Evolutionary conservation across 2,329 filamentous ascomycete genomes (phyloP), one percentile per base, ranked within the genome.

Genomic region (Cladophialophora carrionii): DNA sequence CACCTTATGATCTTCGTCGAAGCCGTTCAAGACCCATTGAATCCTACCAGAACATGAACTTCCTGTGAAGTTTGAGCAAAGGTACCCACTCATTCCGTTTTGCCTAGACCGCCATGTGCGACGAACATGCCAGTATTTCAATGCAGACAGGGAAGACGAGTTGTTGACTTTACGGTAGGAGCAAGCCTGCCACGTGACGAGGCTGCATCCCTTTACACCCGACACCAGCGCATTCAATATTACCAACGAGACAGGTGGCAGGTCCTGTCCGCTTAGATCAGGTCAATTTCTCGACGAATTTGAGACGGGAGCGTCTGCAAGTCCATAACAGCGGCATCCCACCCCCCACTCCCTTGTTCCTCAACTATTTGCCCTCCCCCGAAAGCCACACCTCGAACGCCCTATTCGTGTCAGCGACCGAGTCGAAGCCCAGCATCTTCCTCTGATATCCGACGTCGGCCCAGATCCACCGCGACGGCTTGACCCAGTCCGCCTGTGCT

Each of bases 81-180:
- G 64, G 66, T 1, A 64, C 64, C 1, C 68, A 65, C 31, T 70
- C 70, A 10, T 72, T 72, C 55, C 70, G 69, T 4, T 62, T 72
- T 5, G 63, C 68, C n/a, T n/a, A n/a, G n/a, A n/a, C n/a, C n/a
- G n/a, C n/a, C n/a, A n/a, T n/a, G n/a, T n/a, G 68, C 32, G 56
- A 68, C 24, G 68, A 67, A 26, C n/a, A n/a, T n/a, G n/a, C n/a
- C n/a, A n/a, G n/a, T n/a, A n/a, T 37, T 14, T 3, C 3, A 12
- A 14, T 37, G 9, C 32, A 12, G 8, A 37, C 10, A 37, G 14
- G 32, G 32, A 9, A 37, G 32, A n/a, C n/a, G n/a, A n/a, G 32
- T 37, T 12, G 9, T 12, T 37, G 32, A 9, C 10, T 37, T 37
- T 2, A 9, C 32, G 14, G 32, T 12, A 37, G 6, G 26, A 29